Conservation (phyloP, 129 eudicot genomes). For the Centrapalus pauciflorus region DNA sequence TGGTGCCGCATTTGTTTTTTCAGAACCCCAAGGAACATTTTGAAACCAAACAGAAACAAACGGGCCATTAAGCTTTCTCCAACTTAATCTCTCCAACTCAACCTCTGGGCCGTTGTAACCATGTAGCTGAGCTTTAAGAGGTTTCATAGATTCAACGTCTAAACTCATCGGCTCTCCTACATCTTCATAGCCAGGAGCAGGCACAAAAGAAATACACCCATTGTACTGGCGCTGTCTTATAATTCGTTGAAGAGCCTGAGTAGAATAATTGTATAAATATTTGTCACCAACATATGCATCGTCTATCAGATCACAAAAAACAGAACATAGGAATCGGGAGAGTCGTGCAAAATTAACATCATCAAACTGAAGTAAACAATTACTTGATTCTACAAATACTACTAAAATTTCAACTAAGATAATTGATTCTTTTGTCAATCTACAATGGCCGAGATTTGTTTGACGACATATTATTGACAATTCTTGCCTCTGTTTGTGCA, state of each 20-base stretch:
- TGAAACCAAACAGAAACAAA: conserved; percentile 94
- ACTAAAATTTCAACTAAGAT: background rate
- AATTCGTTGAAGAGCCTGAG: conserved; percentile 76
- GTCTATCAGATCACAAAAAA: background rate
- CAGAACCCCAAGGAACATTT: conserved; percentile 91
- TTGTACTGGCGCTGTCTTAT: conserved; percentile 60
- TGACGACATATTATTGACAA: background rate
- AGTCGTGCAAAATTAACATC: background rate
- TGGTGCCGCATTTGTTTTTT: conserved; percentile 88
- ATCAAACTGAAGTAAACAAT: background rate
- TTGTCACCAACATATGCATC: background rate
- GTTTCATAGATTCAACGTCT: conserved; percentile 21
- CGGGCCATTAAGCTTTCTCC: conserved; percentile 83
- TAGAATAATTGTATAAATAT: background rate
- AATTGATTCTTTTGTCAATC: too few relatives aligned
- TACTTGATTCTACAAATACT: too few relatives aligned
- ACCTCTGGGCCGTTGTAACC: conserved; percentile 58
- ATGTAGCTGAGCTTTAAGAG: conserved; percentile 18
- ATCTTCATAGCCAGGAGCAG: conserved; percentile 86
- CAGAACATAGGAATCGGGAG: background rate
- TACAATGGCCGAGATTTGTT: background rate
- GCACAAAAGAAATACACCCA: conserved; percentile 75
- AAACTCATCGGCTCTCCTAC: conserved; percentile 42
- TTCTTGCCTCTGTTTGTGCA: background rate
- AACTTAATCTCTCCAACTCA: conserved; percentile 35